phyloP scores from a whole-genome alignment of 192 early-diverging fungal species.

The Gonapodya sp. region DNA sequence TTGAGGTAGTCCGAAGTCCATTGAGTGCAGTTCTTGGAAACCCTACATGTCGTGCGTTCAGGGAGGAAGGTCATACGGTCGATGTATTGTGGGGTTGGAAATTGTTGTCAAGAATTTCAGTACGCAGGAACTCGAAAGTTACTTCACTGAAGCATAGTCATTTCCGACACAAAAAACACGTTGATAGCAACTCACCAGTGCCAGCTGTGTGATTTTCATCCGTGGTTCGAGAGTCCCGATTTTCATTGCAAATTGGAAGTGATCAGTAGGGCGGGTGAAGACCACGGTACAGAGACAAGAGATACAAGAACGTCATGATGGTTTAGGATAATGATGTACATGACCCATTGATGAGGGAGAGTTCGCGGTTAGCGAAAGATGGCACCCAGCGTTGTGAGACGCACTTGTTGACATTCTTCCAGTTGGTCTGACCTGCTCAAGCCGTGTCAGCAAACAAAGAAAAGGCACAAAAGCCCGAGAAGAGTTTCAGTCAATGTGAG shows the following conservation, averaged over 20 bases:
- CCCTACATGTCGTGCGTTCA: constrained; percentile 45
- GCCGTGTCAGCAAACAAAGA: too few relatives aligned
- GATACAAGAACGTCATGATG: background rate
- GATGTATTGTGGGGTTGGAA: too few relatives aligned
- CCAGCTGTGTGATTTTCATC: background rate
- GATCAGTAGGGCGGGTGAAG: background rate
- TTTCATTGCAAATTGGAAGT: constrained; percentile 16
- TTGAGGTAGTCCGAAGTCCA: constrained; percentile 85
- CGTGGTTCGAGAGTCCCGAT: background rate
- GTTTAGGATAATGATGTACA: too few relatives aligned
- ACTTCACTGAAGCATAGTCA: background rate
- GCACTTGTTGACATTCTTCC: constrained; percentile 64
- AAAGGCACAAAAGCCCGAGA: too few relatives aligned
- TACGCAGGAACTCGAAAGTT: background rate
- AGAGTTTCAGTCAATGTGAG: too few relatives aligned
- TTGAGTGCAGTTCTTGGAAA: constrained; percentile 82
- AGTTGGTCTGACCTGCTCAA: constrained; percentile 30
- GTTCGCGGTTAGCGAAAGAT: background rate
- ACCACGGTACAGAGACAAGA: background rate
- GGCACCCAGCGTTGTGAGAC: background rate
- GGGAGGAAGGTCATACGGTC: too few relatives aligned
- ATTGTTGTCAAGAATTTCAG: too few relatives aligned
- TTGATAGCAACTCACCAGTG: background rate
- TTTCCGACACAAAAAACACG: background rate
- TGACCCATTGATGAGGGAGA: background rate